A percentile compares a stretch with the other conserved stretches of the same genome.
Conservation (phyloP, 495 filamentous ascomycete species). For the Parmelia sp. region DNA sequence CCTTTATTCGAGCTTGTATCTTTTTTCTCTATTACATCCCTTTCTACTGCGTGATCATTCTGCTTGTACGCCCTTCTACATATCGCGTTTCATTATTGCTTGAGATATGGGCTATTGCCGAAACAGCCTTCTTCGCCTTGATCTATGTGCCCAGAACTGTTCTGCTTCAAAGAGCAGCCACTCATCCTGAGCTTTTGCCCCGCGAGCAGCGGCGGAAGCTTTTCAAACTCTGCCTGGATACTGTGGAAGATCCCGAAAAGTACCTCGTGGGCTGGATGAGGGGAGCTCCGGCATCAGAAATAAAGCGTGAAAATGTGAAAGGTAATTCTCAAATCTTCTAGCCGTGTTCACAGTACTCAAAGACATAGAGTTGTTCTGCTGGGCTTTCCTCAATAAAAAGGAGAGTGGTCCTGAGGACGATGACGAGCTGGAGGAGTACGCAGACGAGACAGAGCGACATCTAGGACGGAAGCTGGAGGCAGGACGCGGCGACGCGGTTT, state of each 20-base stretch:
- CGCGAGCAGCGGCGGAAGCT: slow-evolving; percentile 41
- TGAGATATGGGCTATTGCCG: slow-evolving; percentile 35
- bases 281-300: slow-evolving; percentile 49
- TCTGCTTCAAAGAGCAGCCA: slow-evolving; percentile 44
- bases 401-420: slow-evolving; percentile 36
- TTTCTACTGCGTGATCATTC: slow-evolving; percentile 36
- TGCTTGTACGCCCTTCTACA: slow-evolving; percentile 29
- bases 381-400: slow-evolving; percentile 31
- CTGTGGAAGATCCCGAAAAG: slow-evolving; percentile 47
- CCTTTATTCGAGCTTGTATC: slow-evolving; percentile 47
- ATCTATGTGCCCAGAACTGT: slow-evolving; percentile 49
- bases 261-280: slow-evolving; percentile 62
- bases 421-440: slow-evolving; percentile 53
- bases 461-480: slow-evolving; percentile 42
- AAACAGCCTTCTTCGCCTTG: slow-evolving; percentile 48
- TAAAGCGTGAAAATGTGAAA: slow-evolving; percentile 58
- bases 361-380: slow-evolving; percentile 19
- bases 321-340: slow-evolving; percentile 26
- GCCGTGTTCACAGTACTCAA: neutral
- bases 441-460: slow-evolving; percentile 42
- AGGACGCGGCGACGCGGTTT: slow-evolving; percentile 47
- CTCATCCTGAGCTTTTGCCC: slow-evolving; percentile 44
- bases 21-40: slow-evolving; percentile 45
- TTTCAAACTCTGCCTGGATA: slow-evolving; percentile 48
- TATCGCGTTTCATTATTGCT: slow-evolving; percentile 27